phyloP scores from a whole-genome alignment of 768 basidiomycete genomes.

The Lactifluus pinguis region DNA sequence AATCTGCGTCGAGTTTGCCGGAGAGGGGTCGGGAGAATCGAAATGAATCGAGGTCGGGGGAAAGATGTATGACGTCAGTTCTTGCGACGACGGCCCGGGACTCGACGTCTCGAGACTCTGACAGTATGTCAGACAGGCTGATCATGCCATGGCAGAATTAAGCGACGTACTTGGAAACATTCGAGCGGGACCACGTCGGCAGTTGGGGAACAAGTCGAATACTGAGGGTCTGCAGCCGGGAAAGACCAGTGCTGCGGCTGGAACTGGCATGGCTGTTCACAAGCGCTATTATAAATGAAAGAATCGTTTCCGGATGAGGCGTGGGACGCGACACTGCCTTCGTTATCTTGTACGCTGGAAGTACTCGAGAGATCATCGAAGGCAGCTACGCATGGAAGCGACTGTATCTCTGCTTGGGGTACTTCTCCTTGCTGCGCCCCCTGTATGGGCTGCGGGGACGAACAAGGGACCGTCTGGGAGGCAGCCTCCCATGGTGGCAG shows the following conservation, averaged over 20 bases:
- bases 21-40: slow-evolving; percentile 12
- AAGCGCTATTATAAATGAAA: neutral
- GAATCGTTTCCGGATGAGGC: neutral
- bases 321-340: neutral
- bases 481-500: slow-evolving; percentile 3
- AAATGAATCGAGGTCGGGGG: slow-evolving; percentile 1
- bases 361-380: neutral
- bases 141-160: neutral
- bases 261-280: neutral
- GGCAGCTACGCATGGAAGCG: neutral
- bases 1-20: neutral
- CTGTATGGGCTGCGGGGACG: neutral
- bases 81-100: neutral
- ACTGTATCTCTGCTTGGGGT: neutral
- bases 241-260: slow-evolving; percentile 1
- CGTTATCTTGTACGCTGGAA: neutral
- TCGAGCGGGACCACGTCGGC: neutral
- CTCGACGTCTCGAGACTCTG: neutral
- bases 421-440: neutral
- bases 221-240: neutral
- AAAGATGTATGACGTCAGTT: neutral
- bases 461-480: neutral
- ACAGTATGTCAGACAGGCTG: neutral
- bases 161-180: neutral
- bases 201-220: neutral